Percentiles rank a stretch among this genome's conserved stretches.
Conservation (phyloP, 495 filamentous ascomycete species). For the Neurospora africana region DNA sequence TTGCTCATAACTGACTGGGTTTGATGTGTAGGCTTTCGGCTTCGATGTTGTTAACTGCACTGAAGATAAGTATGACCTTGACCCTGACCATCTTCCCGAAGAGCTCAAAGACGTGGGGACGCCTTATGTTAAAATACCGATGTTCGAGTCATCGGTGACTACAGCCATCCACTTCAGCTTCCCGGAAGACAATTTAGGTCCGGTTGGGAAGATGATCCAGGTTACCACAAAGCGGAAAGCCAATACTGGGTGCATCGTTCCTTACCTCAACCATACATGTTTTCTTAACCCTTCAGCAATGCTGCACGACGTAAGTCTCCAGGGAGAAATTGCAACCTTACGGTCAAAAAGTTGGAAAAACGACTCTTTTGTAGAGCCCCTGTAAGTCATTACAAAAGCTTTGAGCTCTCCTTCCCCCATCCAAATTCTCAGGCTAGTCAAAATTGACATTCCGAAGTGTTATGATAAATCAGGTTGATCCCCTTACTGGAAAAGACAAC, state of each 20-base stretch:
- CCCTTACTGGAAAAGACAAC: too few species aligned
- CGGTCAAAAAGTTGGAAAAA: neutral
- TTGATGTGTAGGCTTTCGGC: neutral
- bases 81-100: neutral
- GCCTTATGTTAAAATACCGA: too few species aligned
- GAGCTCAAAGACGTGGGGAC: too few species aligned
- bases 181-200: too few species aligned
- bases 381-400: neutral
- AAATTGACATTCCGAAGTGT: neutral
- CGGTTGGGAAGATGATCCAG: neutral
- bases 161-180: too few species aligned
- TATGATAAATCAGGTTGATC: neutral
- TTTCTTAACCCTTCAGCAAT: neutral
- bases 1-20: neutral
- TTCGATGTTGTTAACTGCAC: neutral
- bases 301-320: neutral
- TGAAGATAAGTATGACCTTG: neutral
- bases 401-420: too few species aligned
- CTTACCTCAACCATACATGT: neutral
- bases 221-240: neutral
- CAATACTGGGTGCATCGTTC: neutral
- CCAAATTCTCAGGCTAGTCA: too few species aligned
- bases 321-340: neutral
- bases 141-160: neutral
- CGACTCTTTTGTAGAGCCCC: rapidly evolving